These are phyloP conservation scores for Melastoma candidum DNA, from an alignment of 441 rosid species.

Conservation along the genomic window DNA sequence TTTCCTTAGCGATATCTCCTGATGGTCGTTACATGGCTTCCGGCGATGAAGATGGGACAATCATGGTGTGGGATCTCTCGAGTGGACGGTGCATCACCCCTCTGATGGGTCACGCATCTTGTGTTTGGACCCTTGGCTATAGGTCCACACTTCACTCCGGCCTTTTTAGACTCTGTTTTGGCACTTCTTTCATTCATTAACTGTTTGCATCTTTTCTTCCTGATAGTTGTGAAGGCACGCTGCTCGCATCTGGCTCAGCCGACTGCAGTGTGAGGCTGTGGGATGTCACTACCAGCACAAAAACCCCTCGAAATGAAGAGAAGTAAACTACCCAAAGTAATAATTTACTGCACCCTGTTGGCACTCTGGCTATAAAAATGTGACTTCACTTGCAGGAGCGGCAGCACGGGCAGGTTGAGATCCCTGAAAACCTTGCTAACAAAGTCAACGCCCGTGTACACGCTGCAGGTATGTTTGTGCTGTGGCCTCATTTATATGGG, in stretches of 20 bases:
- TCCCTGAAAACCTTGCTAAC: slow-evolving; percentile 76
- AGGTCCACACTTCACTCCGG: slow-evolving; percentile 36
- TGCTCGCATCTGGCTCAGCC: slow-evolving; percentile 96
- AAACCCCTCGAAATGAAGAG: slow-evolving; percentile 55
- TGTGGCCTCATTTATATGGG: background rate
- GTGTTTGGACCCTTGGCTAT: slow-evolving; percentile 87
- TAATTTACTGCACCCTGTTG: background rate
- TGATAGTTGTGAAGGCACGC: slow-evolving; percentile 79
- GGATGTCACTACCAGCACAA: slow-evolving; percentile 77
- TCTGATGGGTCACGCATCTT: slow-evolving; percentile 85
- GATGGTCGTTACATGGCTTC: slow-evolving; percentile 97
- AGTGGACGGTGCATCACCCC: slow-evolving; percentile 87
- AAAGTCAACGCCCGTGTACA: slow-evolving; percentile 71
- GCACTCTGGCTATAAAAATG: slow-evolving; percentile 2
- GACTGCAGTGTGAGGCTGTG: slow-evolving; percentile 88
- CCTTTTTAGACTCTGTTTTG: background rate
- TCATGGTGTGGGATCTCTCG: slow-evolving; percentile 99
- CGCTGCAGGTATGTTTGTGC: slow-evolving; percentile 45
- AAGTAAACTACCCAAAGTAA: slow-evolving; percentile 35
- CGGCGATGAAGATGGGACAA: slow-evolving; percentile 92
- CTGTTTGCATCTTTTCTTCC: slow-evolving; percentile 2
- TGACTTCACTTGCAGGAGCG: slow-evolving; percentile 39
- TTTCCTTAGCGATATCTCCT: slow-evolving; percentile 89
- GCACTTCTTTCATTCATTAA: background rate
- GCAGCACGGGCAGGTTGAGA: slow-evolving; percentile 64